Evolutionary conservation across 2,329 filamentous ascomycete species (phyloP).

Genomic region (Xylaria sp.): DNA sequence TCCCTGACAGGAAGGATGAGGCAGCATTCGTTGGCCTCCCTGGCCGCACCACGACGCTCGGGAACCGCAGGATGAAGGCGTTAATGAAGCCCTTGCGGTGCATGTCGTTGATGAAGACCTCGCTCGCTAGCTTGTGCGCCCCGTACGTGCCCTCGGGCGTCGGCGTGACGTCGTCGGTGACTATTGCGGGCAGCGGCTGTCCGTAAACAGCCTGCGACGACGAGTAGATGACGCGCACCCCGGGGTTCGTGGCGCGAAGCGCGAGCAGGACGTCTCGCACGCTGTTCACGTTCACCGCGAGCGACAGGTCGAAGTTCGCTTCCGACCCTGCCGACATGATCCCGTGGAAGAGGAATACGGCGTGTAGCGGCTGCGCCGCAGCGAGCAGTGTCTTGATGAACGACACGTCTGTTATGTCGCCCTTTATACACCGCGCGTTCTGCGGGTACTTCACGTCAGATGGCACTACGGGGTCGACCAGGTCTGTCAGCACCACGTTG

Average conservation of each 20-base stretch:
- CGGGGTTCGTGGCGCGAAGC: slow-evolving; percentile 60
- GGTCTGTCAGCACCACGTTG: slow-evolving; percentile 61
- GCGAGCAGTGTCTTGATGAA: slow-evolving; percentile 55
- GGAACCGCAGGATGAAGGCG: slow-evolving; percentile 67
- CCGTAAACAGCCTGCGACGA: slow-evolving; percentile 73
- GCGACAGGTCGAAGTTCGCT: slow-evolving; percentile 67
- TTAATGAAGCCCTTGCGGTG: slow-evolving; percentile 68
- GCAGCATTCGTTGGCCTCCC: slow-evolving; percentile 69
- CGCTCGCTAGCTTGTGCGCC: slow-evolving; percentile 70
- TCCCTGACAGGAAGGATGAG: slow-evolving; percentile 71
- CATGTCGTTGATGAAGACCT: slow-evolving; percentile 71
- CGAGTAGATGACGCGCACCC: slow-evolving; percentile 68
- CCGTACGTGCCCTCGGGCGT: slow-evolving; percentile 72
- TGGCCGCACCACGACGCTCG: slow-evolving; percentile 69
- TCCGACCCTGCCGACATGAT: slow-evolving; percentile 74
- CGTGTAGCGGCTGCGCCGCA: slow-evolving; percentile 58
- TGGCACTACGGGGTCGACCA: slow-evolving; percentile 63
- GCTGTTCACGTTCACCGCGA: slow-evolving; percentile 70
- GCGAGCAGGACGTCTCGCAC: slow-evolving; percentile 62
- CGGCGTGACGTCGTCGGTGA: slow-evolving; percentile 62
- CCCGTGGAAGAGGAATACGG: slow-evolving; percentile 71
- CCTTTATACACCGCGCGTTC: slow-evolving; percentile 60
- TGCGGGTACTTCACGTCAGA: slow-evolving; percentile 58
- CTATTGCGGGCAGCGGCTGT: slow-evolving; percentile 62
- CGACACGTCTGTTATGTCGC: slow-evolving; percentile 57